Percentiles rank a stretch among this genome's conserved stretches.
These are phyloP conservation scores for Ormosia emarginata DNA, from an alignment of 306 rosid genomes.

Conservation along the genomic window DNA sequence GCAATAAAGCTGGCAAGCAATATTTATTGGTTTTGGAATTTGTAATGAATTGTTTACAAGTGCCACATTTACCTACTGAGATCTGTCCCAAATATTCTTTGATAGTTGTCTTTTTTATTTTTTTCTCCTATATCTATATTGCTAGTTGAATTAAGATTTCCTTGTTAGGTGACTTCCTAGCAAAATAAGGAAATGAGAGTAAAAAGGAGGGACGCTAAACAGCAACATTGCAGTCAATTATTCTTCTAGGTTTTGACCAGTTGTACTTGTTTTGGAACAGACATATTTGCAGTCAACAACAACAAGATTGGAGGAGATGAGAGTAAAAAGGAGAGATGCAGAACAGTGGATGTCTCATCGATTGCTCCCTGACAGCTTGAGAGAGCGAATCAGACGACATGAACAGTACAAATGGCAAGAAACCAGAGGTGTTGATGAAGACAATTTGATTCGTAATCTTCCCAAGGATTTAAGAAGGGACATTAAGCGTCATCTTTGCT, in stretches of 20 bases:
- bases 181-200: no score
- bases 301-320: conserved; percentile 92
- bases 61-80: neutral
- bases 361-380: conserved; percentile 76
- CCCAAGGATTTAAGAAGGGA: conserved; percentile 97
- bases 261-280: conserved; percentile 42
- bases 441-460: conserved; percentile 66
- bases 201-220: no score
- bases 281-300: conserved; percentile 90
- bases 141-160: neutral
- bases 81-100: neutral
- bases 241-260: conserved; percentile 11
- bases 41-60: neutral
- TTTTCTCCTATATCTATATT: neutral
- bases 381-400: conserved; percentile 83
- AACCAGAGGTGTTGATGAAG: conserved; percentile 97
- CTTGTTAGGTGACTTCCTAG: neutral
- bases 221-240: no score
- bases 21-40: neutral
- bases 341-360: conserved; percentile 99
- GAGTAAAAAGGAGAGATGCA: conserved; percentile 92
- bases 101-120: neutral
- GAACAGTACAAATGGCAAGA: conserved; percentile 98
- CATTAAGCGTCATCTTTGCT: conserved; percentile 90
- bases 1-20: neutral